A percentile compares a stretch with the other conserved stretches of the same genome.
Evolutionary conservation across 2,329 filamentous ascomycete species (phyloP).

Genomic region (Neofusicoccum umdonicola): DNA sequence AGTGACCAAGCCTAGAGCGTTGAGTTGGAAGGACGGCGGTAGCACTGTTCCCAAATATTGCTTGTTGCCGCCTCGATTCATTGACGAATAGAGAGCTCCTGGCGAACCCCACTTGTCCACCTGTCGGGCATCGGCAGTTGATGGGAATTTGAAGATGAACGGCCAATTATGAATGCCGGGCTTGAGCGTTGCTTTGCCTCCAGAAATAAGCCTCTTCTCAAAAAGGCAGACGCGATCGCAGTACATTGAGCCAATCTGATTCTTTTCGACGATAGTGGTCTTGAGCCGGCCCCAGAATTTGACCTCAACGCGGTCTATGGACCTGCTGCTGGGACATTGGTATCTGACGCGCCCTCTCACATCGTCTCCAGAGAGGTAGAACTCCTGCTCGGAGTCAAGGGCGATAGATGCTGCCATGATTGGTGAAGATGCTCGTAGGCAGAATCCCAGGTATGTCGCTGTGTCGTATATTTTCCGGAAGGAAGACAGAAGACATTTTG

Average conservation of each 20-base stretch:
- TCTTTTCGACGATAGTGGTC: background rate
- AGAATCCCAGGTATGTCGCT: no score
- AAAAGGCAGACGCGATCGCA: background rate
- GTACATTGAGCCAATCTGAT: background rate
- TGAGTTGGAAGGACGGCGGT: background rate
- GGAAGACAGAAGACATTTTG: background rate
- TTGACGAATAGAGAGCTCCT: no score
- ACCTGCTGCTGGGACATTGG: background rate
- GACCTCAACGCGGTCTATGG: background rate
- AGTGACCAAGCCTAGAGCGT: background rate
- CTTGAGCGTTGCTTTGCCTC: background rate
- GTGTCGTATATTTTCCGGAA: no score
- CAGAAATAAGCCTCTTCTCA: background rate
- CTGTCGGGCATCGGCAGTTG: background rate
- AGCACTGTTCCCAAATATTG: background rate
- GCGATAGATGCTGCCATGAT: background rate
- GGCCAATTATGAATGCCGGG: background rate
- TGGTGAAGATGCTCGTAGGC: no score
- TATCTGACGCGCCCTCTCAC: background rate
- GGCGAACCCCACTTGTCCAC: background rate
- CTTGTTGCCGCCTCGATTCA: no score
- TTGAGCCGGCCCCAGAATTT: background rate
- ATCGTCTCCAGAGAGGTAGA: background rate
- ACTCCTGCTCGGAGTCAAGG: background rate
- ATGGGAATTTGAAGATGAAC: background rate